Percentiles rank a stretch among this genome's conserved stretches.
Conservation (phyloP, 2,329 filamentous ascomycete genomes). For the Neodidymelliopsis sp. region DNA sequence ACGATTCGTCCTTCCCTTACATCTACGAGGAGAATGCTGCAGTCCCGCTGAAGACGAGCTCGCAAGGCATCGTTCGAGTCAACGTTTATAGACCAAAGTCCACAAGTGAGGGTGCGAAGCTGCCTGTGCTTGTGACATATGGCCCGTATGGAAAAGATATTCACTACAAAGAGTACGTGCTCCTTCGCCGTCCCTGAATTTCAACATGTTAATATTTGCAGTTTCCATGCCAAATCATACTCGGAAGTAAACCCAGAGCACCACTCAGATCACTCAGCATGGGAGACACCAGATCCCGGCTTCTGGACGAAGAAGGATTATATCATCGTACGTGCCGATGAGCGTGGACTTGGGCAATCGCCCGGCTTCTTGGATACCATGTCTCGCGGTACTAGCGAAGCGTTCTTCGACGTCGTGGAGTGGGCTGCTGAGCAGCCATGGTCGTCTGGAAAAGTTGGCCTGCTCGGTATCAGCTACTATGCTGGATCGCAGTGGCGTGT, state of each 20-base stretch:
- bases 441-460: slow-evolving; percentile 60
- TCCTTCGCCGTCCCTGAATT: background rate
- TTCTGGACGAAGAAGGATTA: slow-evolving; percentile 51
- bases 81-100: slow-evolving; percentile 61
- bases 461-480: slow-evolving; percentile 62
- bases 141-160: slow-evolving; percentile 79
- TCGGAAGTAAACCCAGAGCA: slow-evolving; percentile 44
- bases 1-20: slow-evolving; percentile 52
- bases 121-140: slow-evolving; percentile 73
- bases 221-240: slow-evolving; percentile 61
- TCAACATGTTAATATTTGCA: slow-evolving; percentile 26
- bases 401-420: slow-evolving; percentile 61
- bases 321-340: slow-evolving; percentile 56
- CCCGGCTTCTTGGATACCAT: slow-evolving; percentile 62
- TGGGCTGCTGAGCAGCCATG: slow-evolving; percentile 61
- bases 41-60: slow-evolving; percentile 52
- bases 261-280: slow-evolving; percentile 52
- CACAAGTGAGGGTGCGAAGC: slow-evolving; percentile 43
- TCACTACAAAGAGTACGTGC: slow-evolving; percentile 61
- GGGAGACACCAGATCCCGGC: slow-evolving; percentile 54
- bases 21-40: slow-evolving; percentile 60
- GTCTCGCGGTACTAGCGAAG: slow-evolving; percentile 60
- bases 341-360: slow-evolving; percentile 61
- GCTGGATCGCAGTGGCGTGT: slow-evolving; percentile 64
- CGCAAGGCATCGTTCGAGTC: slow-evolving; percentile 54